phyloP scores from a whole-genome alignment of 75 land plant genomes.

The Selaginella tamariscina region DNA sequence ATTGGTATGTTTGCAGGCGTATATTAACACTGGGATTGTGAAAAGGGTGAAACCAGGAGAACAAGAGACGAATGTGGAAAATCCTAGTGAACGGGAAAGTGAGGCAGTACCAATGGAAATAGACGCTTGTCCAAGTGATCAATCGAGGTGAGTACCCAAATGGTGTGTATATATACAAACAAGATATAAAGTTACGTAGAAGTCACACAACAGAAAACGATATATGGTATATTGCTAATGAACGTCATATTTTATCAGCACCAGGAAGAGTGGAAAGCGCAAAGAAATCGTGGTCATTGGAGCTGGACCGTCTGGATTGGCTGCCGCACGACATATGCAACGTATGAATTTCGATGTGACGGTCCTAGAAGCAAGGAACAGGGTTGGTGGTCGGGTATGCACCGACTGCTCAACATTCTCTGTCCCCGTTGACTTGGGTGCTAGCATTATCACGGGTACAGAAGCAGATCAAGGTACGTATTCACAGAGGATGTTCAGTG shows the following conservation, averaged over 20 bases:
- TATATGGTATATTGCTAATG: no score
- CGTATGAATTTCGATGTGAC: constrained; percentile 60
- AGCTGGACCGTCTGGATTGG: constrained; percentile 92
- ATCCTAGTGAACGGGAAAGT: not conserved
- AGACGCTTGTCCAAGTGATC: constrained; percentile 16
- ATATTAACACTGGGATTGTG: constrained; percentile 72
- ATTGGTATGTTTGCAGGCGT: constrained; percentile 42
- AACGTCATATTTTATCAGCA: no score
- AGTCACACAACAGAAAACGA: not conserved
- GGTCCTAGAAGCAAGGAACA: constrained; percentile 74
- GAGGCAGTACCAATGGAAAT: constrained; percentile 21
- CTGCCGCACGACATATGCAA: constrained; percentile 85
- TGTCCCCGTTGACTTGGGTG: constrained; percentile 97
- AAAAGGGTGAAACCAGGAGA: constrained; percentile 31
- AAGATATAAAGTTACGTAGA: not conserved
- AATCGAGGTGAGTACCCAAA: not conserved
- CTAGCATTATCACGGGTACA: constrained; percentile 75
- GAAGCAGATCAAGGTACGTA: no score
- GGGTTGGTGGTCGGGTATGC: constrained; percentile 89
- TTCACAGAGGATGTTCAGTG: no score
- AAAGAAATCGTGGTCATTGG: constrained; percentile 67
- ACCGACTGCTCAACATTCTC: constrained; percentile 76
- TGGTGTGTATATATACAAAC: not conserved
- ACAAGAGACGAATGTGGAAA: not conserved
- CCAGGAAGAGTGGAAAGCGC: no score